phyloP scores from a whole-genome alignment of 805 yeast genomes.

The Saccharomycopsis lassenensis region DNA sequence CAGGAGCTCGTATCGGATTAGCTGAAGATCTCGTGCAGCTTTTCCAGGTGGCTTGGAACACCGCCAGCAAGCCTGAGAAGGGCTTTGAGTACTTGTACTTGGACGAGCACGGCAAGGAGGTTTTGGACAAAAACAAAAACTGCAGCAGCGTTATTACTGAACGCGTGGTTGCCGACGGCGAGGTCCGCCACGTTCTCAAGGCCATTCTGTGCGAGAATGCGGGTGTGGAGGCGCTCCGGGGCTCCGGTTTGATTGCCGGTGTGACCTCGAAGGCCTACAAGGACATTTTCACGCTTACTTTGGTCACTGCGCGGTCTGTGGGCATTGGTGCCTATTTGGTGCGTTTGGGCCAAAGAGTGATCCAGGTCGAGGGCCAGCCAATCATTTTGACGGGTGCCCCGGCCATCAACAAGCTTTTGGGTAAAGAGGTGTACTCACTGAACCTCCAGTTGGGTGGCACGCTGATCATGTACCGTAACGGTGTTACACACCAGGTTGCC shows the following conservation, averaged over 20 bases:
- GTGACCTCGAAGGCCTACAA: slow-evolving; percentile 96
- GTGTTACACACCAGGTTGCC: slow-evolving; percentile 98
- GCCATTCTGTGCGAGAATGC: slow-evolving; percentile 92
- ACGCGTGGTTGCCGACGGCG: slow-evolving; percentile 73
- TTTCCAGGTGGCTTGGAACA: slow-evolving; percentile 90
- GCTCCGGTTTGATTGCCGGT: slow-evolving; percentile 98
- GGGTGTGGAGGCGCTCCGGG: slow-evolving; percentile 97
- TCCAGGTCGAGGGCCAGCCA: slow-evolving; percentile 98
- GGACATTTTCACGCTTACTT: slow-evolving; percentile 94
- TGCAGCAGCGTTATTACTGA: slow-evolving; percentile 60
- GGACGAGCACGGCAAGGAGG: slow-evolving; percentile 50
- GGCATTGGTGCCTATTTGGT: slow-evolving; percentile 99
- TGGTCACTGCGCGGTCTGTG: slow-evolving; percentile 98
- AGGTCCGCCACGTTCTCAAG: slow-evolving; percentile 68
- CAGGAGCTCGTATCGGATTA: slow-evolving; percentile 98
- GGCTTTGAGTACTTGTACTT: slow-evolving; percentile 89
- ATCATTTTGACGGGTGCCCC: slow-evolving; percentile 98
- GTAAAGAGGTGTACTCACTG: slow-evolving; percentile 94
- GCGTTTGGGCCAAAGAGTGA: slow-evolving; percentile 96
- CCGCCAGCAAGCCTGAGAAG: slow-evolving; percentile 57
- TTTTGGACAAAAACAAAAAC: slow-evolving; percentile 49
- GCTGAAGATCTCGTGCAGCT: slow-evolving; percentile 91
- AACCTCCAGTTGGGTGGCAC: slow-evolving; percentile 99
- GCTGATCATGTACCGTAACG: slow-evolving; percentile 95
- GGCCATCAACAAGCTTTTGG: slow-evolving; percentile 91